Conservation (phyloP, 176 grass and related monocot genomes). For the Rhynchospora breviuscula region DNA sequence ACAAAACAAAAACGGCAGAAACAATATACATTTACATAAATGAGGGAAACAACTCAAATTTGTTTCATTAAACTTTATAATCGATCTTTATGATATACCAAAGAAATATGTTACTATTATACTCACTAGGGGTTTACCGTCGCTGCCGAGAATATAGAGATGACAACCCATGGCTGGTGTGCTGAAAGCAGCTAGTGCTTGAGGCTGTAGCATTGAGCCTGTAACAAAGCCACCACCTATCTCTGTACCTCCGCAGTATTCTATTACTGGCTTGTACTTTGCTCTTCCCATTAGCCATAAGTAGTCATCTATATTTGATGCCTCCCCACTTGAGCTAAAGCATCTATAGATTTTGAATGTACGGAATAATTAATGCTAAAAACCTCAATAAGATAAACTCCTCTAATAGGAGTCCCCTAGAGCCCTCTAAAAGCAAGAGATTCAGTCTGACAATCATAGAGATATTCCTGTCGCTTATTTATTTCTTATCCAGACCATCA, state of each 20-base stretch:
- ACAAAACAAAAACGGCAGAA: background rate
- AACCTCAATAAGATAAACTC: background rate
- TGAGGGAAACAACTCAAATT: background rate
- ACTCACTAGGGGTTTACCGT: constrained; percentile 68
- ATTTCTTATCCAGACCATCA: background rate
- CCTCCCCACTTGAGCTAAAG: constrained; percentile 93
- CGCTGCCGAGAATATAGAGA: constrained; percentile 68
- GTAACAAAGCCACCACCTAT: constrained; percentile 88
- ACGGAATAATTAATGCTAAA: constrained; percentile 3
- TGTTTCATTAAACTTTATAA: background rate
- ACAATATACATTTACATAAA: background rate
- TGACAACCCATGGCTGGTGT: constrained; percentile 83
- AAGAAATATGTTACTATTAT: background rate
- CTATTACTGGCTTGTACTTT: constrained; percentile 87
- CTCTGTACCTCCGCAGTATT: constrained; percentile 93
- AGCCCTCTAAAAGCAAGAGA: background rate
- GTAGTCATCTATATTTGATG: constrained; percentile 95
- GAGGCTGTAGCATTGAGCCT: constrained; percentile 75
- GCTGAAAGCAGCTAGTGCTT: constrained; percentile 91
- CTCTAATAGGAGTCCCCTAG: too few species aligned
- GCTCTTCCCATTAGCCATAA: constrained; percentile 98
- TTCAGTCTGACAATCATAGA: background rate
- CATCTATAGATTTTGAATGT: constrained; percentile 50
- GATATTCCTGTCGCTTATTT: background rate
- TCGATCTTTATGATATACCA: background rate